Base-by-base conservation (phyloP, 2,329 filamentous ascomycete genomes). In the Pyricularia pennisetigena region DNA sequence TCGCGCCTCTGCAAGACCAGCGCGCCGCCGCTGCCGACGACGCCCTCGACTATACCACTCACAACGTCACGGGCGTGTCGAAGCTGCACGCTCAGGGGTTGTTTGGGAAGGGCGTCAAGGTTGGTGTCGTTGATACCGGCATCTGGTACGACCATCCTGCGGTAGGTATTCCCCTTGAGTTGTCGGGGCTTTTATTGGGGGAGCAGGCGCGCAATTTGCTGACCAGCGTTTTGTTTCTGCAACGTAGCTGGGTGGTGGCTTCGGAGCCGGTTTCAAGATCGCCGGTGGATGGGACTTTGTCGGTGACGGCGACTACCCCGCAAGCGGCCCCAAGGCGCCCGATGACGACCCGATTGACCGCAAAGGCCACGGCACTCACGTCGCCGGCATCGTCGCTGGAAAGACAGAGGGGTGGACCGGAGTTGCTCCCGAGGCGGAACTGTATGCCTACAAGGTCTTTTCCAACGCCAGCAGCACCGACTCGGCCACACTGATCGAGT, bases 401-500 rank as follows among this genome's bases (percentile, higher is more conserved):
- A 72, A 71, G 23, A 70, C 69, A 20, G 24, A 28, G 16, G 72
- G 71, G 2, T 73, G 71, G 23, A 30, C 65, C 4, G 73, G 73
- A 2, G 74, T 74, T 24, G 74, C 74, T 3, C 74, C 74, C 0
- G 70, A 73, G 10, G 74, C 71, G 3, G 70, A 68, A 23, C 64
- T 75, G 1, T 30, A 70, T 3, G 64, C 70, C 2, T 75, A 73
- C 70, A 74, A 73, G 54, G 71, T 75, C 8, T 73, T 74, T 68
- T 71, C 71, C 20, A 69, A 68, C 10, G 63, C 2, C 1, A 29
- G 41, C 28, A 54, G 41, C 29, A 9, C 41, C 64, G 70, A 70
- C 14, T 75, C 74, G 5, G 71, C 73, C 67, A 73, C 71, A 8
- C 62, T 79, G 23, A 78, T 80, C 12, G 76, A 76, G 9, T 75